Evolutionary conservation across 331 rosid species (phyloP).

Genomic region (Erythrophleum ivorense): DNA sequence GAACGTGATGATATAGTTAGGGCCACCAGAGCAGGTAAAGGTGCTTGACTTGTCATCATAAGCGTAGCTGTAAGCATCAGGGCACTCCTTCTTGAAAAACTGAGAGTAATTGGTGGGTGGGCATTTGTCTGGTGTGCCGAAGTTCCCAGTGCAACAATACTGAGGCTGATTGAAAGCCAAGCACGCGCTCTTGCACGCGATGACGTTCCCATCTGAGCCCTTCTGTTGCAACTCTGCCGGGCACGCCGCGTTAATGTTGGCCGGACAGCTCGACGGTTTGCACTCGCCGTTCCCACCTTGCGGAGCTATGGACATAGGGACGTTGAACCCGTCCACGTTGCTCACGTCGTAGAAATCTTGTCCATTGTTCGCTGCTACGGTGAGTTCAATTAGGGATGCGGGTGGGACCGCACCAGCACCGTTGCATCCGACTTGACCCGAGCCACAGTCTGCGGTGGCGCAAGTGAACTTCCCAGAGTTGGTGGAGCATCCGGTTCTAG

Average conservation of each 20-base stretch:
- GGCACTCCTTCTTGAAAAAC: slow-evolving; percentile 52
- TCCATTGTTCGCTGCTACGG: slow-evolving; percentile 26
- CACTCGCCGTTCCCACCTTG: slow-evolving; percentile 55
- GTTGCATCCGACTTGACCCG: slow-evolving; percentile 42
- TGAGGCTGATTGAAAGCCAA: slow-evolving; percentile 41
- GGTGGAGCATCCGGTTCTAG: slow-evolving; percentile 38
- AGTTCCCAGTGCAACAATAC: slow-evolving; percentile 52
- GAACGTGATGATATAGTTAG: slow-evolving; percentile 56
- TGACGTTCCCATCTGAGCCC: slow-evolving; percentile 45
- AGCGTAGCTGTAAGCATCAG: slow-evolving; percentile 67
- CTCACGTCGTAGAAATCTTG: slow-evolving; percentile 54
- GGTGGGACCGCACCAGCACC: slow-evolving; percentile 48
- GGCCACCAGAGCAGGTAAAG: slow-evolving; percentile 49
- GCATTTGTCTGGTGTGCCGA: slow-evolving; percentile 10
- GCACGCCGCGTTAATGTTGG: slow-evolving; percentile 46
- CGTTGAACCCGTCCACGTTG: slow-evolving; percentile 72
- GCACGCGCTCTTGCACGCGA: slow-evolving; percentile 74
- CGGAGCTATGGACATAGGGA: slow-evolving; percentile 55
- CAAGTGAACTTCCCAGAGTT: slow-evolving; percentile 43
- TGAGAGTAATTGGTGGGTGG: slow-evolving; percentile 45
- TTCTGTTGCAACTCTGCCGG: slow-evolving; percentile 40
- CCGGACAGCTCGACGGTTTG: slow-evolving; percentile 43
- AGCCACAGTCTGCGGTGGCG: slow-evolving; percentile 50
- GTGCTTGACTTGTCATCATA: slow-evolving; percentile 49
- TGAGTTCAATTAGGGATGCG: slow-evolving; percentile 39